Evolutionary conservation across 306 rosid genomes (phyloP), one percentile per base, ranked within the genome.

Genomic region (Lablab purpureus): DNA sequence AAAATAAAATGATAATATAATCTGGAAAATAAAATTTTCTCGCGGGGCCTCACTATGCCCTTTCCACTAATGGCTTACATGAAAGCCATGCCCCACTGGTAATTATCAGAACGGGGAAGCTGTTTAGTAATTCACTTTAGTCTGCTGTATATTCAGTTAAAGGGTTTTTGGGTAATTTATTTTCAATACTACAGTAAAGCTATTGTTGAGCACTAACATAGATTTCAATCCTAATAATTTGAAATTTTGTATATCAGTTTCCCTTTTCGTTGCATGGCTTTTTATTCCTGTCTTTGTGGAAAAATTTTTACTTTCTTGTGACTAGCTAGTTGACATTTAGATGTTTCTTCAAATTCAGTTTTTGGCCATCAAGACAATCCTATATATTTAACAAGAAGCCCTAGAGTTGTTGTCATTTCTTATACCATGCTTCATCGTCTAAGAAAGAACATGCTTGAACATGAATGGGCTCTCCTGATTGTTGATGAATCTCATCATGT

Each of bases 401-500:
- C 98, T 2, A 90, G 71, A 86, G 85, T 91, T 73, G 99, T 95
- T 83, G 99, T 95, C 76, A 92, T 91, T 71, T 95, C 99, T 77
- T 92, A 87, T 79, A 92, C 91, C 51, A 95, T 95, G 99, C 99
- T 95, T 67, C 87, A 91, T 68, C 99, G 89, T 63, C 80, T 95
- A 84, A 85, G 87, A 77, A 91, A 91, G 83, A 92, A 89, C 87
- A 92, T 92, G 90, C 90, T 92, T 85, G 88, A 86, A 36, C 88
- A 54, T 49, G 90, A 95, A 56, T 95, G 99, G 99, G 91, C 91
- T 86, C 86, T 91, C 72, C 17, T 92, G 68, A 88, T 95, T 86
- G 91, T 91, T 78, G 99, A 95, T 83, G 99, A 95, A 82, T 95
- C 98, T 77, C 99, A 95, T 87, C 97, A 92, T 47, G 87, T 95